phyloP scores from a whole-genome alignment of 2,329 filamentous ascomycete species.

The Teratosphaeria zuluensis region DNA sequence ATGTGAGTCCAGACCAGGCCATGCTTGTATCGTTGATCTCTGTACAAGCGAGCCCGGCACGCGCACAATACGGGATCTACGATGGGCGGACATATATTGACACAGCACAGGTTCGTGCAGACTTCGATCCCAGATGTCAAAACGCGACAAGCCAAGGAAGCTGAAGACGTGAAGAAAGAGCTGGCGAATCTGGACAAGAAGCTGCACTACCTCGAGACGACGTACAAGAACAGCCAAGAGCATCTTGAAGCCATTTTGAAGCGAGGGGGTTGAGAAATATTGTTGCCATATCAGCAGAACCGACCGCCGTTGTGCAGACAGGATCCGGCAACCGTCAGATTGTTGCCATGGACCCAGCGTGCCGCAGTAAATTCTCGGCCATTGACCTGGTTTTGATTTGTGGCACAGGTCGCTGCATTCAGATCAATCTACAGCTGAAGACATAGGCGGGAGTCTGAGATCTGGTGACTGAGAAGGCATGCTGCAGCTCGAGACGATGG shows the following conservation, averaged over 20 bases:
- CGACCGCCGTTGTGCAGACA: neutral
- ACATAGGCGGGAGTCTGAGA: too few species aligned
- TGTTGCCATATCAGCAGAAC: neutral
- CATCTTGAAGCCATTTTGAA: conserved; percentile 84
- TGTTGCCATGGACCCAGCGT: neutral
- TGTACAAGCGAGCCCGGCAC: neutral
- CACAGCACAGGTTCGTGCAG: conserved; percentile 65
- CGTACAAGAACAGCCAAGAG: conserved; percentile 84
- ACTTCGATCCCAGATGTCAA: conserved; percentile 64
- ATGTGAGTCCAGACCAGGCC: conserved; percentile 50
- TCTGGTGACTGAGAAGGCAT: too few species aligned
- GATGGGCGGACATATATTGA: neutral
- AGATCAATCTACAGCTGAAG: too few species aligned
- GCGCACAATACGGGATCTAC: neutral
- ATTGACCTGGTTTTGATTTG: neutral
- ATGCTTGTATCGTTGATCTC: neutral
- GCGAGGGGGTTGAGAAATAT: conserved; percentile 19
- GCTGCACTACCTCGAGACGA: conserved; percentile 86
- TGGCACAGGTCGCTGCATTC: too few species aligned
- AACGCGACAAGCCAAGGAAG: conserved; percentile 65
- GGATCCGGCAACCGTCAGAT: neutral
- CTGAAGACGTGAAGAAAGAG: conserved; percentile 64
- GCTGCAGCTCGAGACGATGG: too few species aligned
- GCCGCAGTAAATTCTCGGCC: neutral
- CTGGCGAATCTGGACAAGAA: conserved; percentile 77